Evolutionary conservation across 495 filamentous ascomycete genomes (phyloP), one percentile per base, ranked within the genome.

Genomic region (Chaetomium fimeti): DNA sequence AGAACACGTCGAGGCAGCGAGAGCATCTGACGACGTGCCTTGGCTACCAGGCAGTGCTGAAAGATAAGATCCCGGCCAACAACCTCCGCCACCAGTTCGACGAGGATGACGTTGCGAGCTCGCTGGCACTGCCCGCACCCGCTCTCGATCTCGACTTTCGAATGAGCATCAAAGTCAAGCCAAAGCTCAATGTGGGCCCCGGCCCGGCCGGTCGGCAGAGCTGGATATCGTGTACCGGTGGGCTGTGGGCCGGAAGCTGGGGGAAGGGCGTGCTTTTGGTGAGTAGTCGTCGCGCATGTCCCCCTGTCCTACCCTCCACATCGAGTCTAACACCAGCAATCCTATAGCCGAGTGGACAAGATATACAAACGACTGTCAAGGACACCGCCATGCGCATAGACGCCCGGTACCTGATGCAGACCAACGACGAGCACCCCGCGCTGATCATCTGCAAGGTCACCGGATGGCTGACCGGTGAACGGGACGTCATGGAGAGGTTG

Each of bases 1-100:
- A 74, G 60, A 74, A 74, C 54, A 74, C 71, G 12, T 74, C 72
- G 6, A 57, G 72, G 29, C 72, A 74, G 64, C 63, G 72, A 12
- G 72, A 74, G 45, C 72, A 74, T 42, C 57, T 74, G 20, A 48
- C 71, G 62, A 24, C 32, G 3, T 74, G 72, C 54, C 42, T 65
- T 22, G 71, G 64, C 3, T 74, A 71, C 48, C 71, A 71, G 48
- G 18, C 36, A 27, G 51, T 68, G 24, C 62, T 74, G 45, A 69
- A 68, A 55, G 71, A 73, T 12, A 70, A 67, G 63, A 69, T 71
- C 20, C 69, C 72, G 2, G 72, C 70, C 32, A 71, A 69, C 54
- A 69, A 67, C 48, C 68, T 71, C 3, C 68, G 63, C 12, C 66
- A 73, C 59, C 70, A 74, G 63, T 72, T 72, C 40, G 71, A 73